Percentiles rank a stretch among this genome's conserved stretches.
phyloP scores from a whole-genome alignment of 2,329 filamentous ascomycete genomes.

The Colletotrichum limetticola region DNA sequence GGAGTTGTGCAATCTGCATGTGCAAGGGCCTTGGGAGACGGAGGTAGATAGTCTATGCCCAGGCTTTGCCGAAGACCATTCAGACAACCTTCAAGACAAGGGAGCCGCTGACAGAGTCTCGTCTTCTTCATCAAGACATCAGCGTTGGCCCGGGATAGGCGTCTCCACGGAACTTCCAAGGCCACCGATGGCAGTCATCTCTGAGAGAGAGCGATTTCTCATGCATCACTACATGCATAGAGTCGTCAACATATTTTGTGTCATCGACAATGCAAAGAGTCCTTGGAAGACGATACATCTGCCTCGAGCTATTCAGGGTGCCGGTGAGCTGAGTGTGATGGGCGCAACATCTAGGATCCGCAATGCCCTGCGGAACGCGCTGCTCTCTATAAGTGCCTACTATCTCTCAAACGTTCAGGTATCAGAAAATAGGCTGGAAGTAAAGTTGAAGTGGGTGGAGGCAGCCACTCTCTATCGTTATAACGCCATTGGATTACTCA shows the following conservation, averaged over 20 bases:
- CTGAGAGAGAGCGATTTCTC: conserved; percentile 38
- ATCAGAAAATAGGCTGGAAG: background rate
- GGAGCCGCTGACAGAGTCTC: background rate
- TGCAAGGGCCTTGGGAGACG: background rate
- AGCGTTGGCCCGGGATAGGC: background rate
- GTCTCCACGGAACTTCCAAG: background rate
- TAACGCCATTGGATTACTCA: conserved; percentile 38
- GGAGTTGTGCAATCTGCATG: background rate
- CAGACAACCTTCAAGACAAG: background rate
- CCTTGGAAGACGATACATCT: conserved; percentile 43
- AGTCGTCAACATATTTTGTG: conserved; percentile 41
- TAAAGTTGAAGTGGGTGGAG: conserved; percentile 33
- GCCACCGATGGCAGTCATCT: background rate
- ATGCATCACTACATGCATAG: conserved; percentile 40
- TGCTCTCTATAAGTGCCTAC: conserved; percentile 42
- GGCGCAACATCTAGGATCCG: conserved; percentile 39
- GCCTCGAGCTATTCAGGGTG: conserved; percentile 39
- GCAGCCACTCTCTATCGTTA: conserved; percentile 29
- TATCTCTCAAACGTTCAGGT: conserved; percentile 39
- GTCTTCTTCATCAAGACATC: background rate
- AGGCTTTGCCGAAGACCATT: background rate
- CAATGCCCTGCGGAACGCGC: conserved; percentile 37
- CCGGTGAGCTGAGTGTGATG: conserved; percentile 38
- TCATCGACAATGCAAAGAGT: conserved; percentile 41
- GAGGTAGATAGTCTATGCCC: background rate